A percentile compares a stretch with the other conserved stretches of the same genome.
These are phyloP conservation scores for Phytophthora meadii DNA, from an alignment of 352 stramenopile genomes.

Conservation along the genomic window DNA sequence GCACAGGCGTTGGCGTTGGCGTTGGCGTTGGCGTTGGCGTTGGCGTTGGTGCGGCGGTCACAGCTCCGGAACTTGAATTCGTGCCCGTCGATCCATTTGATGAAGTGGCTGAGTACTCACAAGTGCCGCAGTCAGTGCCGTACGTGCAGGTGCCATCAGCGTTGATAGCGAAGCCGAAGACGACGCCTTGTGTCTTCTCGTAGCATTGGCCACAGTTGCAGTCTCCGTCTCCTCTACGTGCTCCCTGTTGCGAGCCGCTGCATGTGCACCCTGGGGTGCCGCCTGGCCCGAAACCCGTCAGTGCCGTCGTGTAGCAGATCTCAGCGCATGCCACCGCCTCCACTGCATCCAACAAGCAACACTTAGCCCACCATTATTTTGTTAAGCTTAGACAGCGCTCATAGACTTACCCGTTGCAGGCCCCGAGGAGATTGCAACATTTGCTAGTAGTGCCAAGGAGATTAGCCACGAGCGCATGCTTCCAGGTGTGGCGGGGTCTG, in stretches of 20 bases:
- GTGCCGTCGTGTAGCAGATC: constrained; percentile 44
- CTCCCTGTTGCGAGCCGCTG: constrained; percentile 30
- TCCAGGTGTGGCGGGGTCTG: constrained; percentile 5
- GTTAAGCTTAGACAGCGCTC: neutral
- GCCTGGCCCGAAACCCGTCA: constrained; percentile 47
- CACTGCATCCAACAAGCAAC: constrained; percentile 14
- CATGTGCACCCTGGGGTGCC: constrained; percentile 41
- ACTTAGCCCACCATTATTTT: constrained; percentile 7
- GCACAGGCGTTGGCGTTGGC: neutral
- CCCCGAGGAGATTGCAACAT: constrained; percentile 1
- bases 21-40: too few species aligned
- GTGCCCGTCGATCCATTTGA: neutral
- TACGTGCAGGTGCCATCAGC: constrained; percentile 35
- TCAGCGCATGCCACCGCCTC: constrained; percentile 30
- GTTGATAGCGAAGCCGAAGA: constrained; percentile 42
- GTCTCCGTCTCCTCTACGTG: constrained; percentile 21
- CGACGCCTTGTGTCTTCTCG: constrained; percentile 23
- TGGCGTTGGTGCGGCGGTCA: neutral
- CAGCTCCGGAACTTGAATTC: neutral
- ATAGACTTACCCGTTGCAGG: constrained; percentile 16
- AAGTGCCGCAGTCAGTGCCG: constrained; percentile 39
- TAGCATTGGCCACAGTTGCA: constrained; percentile 60
- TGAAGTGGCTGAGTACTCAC: constrained; percentile 21
- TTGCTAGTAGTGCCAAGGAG: constrained; percentile 13
- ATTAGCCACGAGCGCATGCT: constrained; percentile 26